Evolutionary conservation across 805 yeast species (phyloP), one percentile per base, ranked within the genome.

Genomic region (Metschnikowia henanensis): DNA sequence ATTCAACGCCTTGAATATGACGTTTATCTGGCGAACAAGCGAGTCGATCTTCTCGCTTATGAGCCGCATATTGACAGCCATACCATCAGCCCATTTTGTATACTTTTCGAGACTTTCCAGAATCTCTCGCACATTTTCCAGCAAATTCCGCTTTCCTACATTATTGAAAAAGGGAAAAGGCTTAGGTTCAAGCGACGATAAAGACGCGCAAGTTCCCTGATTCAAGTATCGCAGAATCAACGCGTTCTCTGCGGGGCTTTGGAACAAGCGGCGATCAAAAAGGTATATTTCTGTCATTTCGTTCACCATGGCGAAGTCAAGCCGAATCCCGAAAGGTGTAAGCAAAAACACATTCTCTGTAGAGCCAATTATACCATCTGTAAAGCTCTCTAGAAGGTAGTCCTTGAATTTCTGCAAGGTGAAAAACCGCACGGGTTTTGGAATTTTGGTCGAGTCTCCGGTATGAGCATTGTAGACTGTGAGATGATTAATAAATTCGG

Each of bases 251-350:
- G 49, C 51, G 10, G 54, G 49, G 4, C 73, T 64, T 16, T 42
- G 52, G 50, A 84, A 84, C 35, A 79, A 62, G 35, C 80, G 71
- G 58, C 83, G 77, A 59, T 85, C 89, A 61, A 73, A 84, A 1
- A 79, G 80, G 58, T 75, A 84, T 3, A 84, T 66, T 46, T 81
- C 85, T 40, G 66, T 68, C 23, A 75, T 59, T 46, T 79, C 83
- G 50, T 77, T 67, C 35, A 72, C 68, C 72, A 70, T 72, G 55
- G 70, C 72, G 58, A 68, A 76, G 58, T 77, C 80, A 49, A 85
- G 66, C 53, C 77, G 80, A 35, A 79, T 72, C 0, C 91, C 91
- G 58, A 76, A 81, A 1, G 89, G 79, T 2, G 89, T 74, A 30
- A 85, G 61, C 12, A 85, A 64, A 50, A 84, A 70, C n/a, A 70